phyloP scores from a whole-genome alignment of 768 basidiomycete species.

The Lactarius psammicola region DNA sequence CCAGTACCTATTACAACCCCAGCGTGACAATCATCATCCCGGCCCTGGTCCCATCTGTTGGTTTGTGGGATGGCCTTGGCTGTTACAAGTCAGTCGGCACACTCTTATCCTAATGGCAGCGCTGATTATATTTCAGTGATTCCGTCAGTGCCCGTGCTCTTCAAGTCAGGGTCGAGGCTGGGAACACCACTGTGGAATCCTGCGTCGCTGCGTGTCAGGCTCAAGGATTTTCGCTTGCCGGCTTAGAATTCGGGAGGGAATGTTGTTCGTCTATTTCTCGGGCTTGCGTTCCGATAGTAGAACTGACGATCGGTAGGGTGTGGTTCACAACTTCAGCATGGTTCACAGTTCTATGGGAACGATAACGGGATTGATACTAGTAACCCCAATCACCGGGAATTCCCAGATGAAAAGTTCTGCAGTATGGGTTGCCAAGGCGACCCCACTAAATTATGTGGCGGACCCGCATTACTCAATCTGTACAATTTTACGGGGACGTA shows the following conservation, averaged over 20 bases:
- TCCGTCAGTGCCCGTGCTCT: neutral
- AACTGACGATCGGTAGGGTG: neutral
- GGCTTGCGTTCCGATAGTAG: neutral
- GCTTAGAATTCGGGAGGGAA: neutral
- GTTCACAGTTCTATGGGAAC: neutral
- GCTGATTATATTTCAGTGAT: neutral
- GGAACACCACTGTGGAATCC: neutral
- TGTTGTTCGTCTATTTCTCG: neutral
- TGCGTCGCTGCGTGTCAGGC: neutral
- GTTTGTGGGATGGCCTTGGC: conserved; percentile 64
- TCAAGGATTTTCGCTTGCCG: neutral
- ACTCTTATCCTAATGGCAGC: neutral
- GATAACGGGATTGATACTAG: neutral
- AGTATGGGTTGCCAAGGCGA: neutral
- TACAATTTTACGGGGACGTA: neutral
- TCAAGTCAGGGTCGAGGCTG: neutral
- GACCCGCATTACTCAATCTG: neutral
- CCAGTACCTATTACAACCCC: conserved; percentile 57
- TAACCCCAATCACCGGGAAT: neutral
- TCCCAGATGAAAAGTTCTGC: neutral
- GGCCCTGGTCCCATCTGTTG: conserved; percentile 50
- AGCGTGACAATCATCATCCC: conserved; percentile 43
- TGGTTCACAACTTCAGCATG: neutral
- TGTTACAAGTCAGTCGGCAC: conserved; percentile 57
- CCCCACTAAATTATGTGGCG: neutral